Percentiles rank a stretch among this genome's conserved stretches.
phyloP scores from a whole-genome alignment of 768 basidiomycete species.

The Boletus eberwhitei region DNA sequence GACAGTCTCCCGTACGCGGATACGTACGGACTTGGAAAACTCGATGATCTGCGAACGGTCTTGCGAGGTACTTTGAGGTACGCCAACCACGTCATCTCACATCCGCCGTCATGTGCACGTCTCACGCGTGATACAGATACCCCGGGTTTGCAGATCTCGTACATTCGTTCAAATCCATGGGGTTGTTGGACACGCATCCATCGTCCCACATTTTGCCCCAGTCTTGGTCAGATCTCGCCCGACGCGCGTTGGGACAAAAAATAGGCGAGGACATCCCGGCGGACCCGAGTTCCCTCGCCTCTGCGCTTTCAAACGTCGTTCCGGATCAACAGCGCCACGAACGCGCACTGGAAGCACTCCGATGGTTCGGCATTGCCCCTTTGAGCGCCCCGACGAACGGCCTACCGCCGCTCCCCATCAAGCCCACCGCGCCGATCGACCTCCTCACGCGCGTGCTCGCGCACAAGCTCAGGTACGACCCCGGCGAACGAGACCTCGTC shows the following conservation, averaged over 20 bases:
- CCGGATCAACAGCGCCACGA: constrained; percentile 17
- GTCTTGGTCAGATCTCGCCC: constrained; percentile 37
- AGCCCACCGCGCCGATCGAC: constrained; percentile 57
- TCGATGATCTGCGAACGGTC: constrained; percentile 53
- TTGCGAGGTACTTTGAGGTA: constrained; percentile 84
- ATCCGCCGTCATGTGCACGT: neutral
- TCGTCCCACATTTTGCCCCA: constrained; percentile 16
- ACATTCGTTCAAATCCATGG: constrained; percentile 66
- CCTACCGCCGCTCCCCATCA: constrained; percentile 44
- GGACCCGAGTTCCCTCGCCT: constrained; percentile 32
- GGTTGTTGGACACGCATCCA: constrained; percentile 51
- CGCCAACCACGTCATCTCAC: neutral
- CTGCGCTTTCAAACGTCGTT: constrained; percentile 30
- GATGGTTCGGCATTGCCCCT: constrained; percentile 33
- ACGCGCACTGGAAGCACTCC: constrained; percentile 40
- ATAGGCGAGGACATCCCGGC: constrained; percentile 25
- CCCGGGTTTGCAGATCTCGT: constrained; percentile 77
- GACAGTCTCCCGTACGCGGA: constrained; percentile 70
- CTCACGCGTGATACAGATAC: constrained; percentile 48
- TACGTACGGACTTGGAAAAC: constrained; percentile 54
- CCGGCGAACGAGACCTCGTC: constrained; percentile 81
- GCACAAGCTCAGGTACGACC: constrained; percentile 63
- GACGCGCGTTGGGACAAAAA: constrained; percentile 31
- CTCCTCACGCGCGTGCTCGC: constrained; percentile 71
- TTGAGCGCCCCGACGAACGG: constrained; percentile 4